Conservation (phyloP, 2,329 filamentous ascomycete genomes). For the Pleochaeta shiraiana region DNA sequence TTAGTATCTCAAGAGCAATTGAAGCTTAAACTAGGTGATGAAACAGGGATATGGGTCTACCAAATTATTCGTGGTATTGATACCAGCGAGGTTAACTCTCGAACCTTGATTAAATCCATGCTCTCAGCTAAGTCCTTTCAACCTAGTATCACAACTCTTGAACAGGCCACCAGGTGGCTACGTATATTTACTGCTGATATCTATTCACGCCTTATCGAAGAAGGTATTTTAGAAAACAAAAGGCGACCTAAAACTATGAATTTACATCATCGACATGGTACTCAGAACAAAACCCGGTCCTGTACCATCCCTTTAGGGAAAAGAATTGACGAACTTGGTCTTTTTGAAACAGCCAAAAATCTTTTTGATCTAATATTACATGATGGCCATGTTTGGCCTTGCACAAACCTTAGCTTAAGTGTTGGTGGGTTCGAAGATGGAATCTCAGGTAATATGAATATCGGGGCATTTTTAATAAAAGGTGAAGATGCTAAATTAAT, state of each 20-base stretch:
- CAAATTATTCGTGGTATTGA: conserved; percentile 72
- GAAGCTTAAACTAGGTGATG: conserved; percentile 57
- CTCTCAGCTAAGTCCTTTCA: conserved; percentile 89
- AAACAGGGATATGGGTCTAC: conserved; percentile 72
- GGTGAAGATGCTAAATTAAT: conserved; percentile 39
- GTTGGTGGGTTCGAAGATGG: conserved; percentile 89
- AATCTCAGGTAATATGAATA: conserved; percentile 62
- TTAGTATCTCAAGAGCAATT: conserved; percentile 51
- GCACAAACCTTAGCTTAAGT: conserved; percentile 69
- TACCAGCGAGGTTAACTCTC: conserved; percentile 65
- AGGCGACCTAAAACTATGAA: conserved; percentile 71
- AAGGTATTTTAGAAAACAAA: conserved; percentile 73
- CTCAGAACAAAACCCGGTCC: conserved; percentile 53
- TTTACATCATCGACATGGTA: conserved; percentile 55
- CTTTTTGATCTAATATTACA: conserved; percentile 56
- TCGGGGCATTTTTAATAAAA: conserved; percentile 67
- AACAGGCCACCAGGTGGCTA: conserved; percentile 69
- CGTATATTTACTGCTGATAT: conserved; percentile 86
- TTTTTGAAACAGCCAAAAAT: conserved; percentile 57
- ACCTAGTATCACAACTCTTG: conserved; percentile 54
- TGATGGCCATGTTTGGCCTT: conserved; percentile 73
- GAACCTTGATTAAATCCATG: conserved; percentile 95
- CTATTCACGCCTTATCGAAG: conserved; percentile 70
- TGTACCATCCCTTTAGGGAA: conserved; percentile 57
- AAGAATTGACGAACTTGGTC: conserved; percentile 43